These are phyloP conservation scores for Trichoderma sp. DNA, from an alignment of 2,329 filamentous ascomycete genomes.

Conservation along the genomic window DNA sequence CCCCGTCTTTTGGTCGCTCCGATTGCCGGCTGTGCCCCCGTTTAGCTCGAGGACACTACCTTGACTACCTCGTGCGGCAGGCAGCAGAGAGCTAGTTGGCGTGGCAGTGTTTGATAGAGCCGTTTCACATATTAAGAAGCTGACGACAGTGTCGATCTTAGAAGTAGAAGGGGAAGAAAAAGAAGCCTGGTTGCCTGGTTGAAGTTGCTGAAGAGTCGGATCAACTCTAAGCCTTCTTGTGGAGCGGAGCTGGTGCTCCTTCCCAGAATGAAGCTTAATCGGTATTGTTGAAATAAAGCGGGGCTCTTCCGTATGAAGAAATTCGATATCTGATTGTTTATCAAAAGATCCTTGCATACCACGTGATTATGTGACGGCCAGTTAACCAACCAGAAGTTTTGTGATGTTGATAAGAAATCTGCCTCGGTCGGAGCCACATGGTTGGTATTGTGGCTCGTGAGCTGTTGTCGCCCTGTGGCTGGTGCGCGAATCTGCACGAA, in stretches of 20 bases:
- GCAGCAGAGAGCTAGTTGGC: not conserved
- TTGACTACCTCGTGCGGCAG: not conserved
- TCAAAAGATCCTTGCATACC: not conserved
- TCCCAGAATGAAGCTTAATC: constrained; percentile 9
- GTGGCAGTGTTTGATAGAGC: not conserved
- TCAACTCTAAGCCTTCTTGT: not conserved
- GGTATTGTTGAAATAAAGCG: not conserved
- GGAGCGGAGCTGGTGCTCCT: not conserved
- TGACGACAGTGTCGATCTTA: not conserved
- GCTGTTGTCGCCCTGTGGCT: not conserved
- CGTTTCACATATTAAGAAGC: not conserved
- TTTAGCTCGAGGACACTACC: not conserved
- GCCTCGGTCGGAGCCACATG: not conserved
- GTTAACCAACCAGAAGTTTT: not conserved
- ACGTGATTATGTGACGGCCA: not conserved
- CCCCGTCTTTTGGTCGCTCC: not conserved
- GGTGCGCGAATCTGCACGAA: not conserved
- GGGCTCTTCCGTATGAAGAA: not conserved
- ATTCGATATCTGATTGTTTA: not conserved
- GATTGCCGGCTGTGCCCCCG: not conserved
- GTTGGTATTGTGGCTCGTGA: not conserved
- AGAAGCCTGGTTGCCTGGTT: not conserved
- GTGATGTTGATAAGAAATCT: not conserved
- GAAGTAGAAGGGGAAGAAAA: not conserved
- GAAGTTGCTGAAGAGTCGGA: not conserved